phyloP scores from a whole-genome alignment of 805 yeast genomes.

The Hanseniaspora vineae region DNA sequence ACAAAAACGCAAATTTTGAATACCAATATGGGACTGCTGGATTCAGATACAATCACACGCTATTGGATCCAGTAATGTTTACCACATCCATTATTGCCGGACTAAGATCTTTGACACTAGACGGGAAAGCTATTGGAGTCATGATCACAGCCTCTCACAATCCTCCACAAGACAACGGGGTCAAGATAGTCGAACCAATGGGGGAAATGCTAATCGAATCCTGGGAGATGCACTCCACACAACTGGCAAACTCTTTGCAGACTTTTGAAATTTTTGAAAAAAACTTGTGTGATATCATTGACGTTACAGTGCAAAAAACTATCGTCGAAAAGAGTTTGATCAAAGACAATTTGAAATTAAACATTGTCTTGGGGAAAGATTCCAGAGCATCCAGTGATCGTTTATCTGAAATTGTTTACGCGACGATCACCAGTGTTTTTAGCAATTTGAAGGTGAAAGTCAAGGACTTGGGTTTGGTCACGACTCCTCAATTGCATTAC shows the following conservation, averaged over 20 bases:
- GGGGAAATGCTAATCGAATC: slow-evolving; percentile 77
- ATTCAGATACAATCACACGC: slow-evolving; percentile 61
- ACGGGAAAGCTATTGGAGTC: slow-evolving; percentile 71
- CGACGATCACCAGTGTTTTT: slow-evolving; percentile 49
- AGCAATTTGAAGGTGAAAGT: slow-evolving; percentile 34
- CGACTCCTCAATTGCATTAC: slow-evolving; percentile 93
- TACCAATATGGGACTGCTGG: slow-evolving; percentile 96
- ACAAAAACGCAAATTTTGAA: slow-evolving; percentile 12
- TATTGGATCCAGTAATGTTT: slow-evolving; percentile 69
- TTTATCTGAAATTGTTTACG: slow-evolving; percentile 27
- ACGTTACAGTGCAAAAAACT: not conserved
- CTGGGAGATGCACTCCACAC: slow-evolving; percentile 80
- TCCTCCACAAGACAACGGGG: slow-evolving; percentile 86
- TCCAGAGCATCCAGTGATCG: slow-evolving; percentile 73
- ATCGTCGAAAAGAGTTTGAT: slow-evolving; percentile 13
- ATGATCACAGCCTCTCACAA: slow-evolving; percentile 96
- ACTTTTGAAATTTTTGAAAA: slow-evolving; percentile 10
- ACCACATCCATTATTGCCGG: slow-evolving; percentile 75
- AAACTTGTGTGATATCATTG: slow-evolving; percentile 2
- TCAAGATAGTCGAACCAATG: slow-evolving; percentile 83
- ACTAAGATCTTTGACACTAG: slow-evolving; percentile 60
- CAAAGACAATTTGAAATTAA: slow-evolving; percentile 9
- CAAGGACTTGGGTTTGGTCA: slow-evolving; percentile 52
- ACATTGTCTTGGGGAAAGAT: slow-evolving; percentile 71
- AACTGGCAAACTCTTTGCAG: slow-evolving; percentile 51